Evolutionary conservation across 345 rosid genomes (phyloP).

Genomic region (Eucalyptus cloeziana): DNA sequence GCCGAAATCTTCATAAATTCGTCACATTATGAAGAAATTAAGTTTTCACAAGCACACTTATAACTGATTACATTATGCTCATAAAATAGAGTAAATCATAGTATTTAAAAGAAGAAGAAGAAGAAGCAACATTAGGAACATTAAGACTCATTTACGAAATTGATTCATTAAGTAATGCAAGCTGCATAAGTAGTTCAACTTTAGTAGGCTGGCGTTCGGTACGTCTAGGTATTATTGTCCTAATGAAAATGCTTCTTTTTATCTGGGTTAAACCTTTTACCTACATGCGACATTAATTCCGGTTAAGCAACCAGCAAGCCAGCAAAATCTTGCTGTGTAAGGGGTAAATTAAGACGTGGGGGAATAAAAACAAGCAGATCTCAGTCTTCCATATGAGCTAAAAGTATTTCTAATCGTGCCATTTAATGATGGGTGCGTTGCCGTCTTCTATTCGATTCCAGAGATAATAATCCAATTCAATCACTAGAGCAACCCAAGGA

Average conservation of each 20-base stretch:
- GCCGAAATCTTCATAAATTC: background rate
- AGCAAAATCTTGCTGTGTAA: background rate
- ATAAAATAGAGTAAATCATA: background rate
- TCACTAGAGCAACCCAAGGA: background rate
- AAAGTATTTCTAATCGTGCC: too few species aligned
- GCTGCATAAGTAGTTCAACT: too few species aligned
- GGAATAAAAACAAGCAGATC: too few species aligned
- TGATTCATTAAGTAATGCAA: background rate
- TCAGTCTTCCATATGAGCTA: too few species aligned
- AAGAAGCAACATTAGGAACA: background rate
- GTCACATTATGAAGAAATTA: background rate
- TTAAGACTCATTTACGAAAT: background rate
- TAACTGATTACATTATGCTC: background rate
- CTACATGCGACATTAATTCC: background rate
- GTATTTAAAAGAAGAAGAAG: background rate
- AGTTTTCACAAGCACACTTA: background rate
- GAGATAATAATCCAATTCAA: background rate
- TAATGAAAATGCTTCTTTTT: too few species aligned
- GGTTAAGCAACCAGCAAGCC: background rate
- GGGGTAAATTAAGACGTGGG: background rate
- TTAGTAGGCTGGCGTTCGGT: too few species aligned
- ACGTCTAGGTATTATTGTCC: too few species aligned
- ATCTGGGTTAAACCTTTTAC: background rate
- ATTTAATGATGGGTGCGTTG: too few species aligned
- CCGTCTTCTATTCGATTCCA: background rate